Evolutionary conservation across 768 basidiomycete species (phyloP).

Genomic region (Amanita polypyramis): DNA sequence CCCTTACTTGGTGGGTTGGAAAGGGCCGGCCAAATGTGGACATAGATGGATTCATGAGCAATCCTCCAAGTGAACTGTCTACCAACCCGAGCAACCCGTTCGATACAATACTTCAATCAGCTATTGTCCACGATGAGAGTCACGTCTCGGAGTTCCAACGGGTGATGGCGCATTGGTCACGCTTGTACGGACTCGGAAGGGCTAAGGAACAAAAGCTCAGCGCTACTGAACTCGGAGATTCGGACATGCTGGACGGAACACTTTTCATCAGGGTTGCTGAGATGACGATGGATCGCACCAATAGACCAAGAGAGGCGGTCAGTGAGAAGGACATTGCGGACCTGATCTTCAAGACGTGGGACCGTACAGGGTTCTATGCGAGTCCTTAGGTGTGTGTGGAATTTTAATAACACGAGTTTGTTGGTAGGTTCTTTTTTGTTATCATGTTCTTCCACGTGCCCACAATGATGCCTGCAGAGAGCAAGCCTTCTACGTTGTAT

Average conservation of each 20-base stretch:
- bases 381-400: not conserved
- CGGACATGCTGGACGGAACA: constrained; percentile 41
- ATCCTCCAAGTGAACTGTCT: constrained; percentile 12
- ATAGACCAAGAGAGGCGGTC: constrained; percentile 11
- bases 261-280: constrained; percentile 47
- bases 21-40: constrained; percentile 40
- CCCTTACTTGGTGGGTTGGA: constrained; percentile 39
- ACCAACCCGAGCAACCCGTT: constrained; percentile 36
- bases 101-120: constrained; percentile 39
- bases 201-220: not conserved
- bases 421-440: no score
- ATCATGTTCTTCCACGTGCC: no score
- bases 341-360: constrained; percentile 13
- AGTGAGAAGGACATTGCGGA: constrained; percentile 14
- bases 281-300: constrained; percentile 29
- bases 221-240: constrained; percentile 29
- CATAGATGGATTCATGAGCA: constrained; percentile 29
- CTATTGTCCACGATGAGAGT: constrained; percentile 48
- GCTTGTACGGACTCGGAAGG: constrained; percentile 30
- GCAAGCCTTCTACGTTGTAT: not conserved
- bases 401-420: no score
- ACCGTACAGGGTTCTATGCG: constrained; percentile 15
- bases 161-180: constrained; percentile 38
- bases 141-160: constrained; percentile 38
- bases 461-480: not conserved